Evolutionary conservation across 225 moss, liverwort and hornwort species (phyloP).

Genomic region (Bryoerythrophyllum caledonicum): DNA sequence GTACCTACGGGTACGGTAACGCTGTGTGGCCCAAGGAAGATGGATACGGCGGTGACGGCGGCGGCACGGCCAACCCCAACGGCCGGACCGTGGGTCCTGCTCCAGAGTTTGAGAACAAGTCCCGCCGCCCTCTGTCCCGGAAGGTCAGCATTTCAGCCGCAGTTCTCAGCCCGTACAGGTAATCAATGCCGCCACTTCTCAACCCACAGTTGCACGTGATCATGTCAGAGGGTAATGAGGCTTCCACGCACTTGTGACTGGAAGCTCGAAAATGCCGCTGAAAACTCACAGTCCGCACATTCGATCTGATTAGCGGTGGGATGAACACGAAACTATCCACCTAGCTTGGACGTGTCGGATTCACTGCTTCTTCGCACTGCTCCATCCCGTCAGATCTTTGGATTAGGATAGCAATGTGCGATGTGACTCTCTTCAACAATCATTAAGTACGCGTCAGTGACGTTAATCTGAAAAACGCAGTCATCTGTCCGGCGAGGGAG

Average conservation of each 20-base stretch:
- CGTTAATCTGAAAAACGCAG: neutral
- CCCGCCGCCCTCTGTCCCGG: constrained; percentile 53
- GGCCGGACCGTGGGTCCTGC: neutral
- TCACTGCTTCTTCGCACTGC: neutral
- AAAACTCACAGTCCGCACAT: neutral
- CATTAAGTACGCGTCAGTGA: neutral
- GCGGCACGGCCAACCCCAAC: constrained; percentile 11
- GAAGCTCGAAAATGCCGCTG: neutral
- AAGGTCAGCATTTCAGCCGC: constrained; percentile 51
- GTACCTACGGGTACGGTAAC: constrained; percentile 63
- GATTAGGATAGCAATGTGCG: neutral
- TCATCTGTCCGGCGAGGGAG: neutral
- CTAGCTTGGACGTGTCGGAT: too few relatives aligned
- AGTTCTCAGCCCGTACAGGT: constrained; percentile 65
- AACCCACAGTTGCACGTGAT: neutral
- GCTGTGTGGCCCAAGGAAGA: constrained; percentile 63
- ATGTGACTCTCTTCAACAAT: too few relatives aligned
- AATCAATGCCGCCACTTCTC: neutral
- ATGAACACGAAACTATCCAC: too few relatives aligned
- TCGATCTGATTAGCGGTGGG: neutral
- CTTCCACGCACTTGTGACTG: neutral
- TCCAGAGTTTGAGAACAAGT: constrained; percentile 42
- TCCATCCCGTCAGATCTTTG: too few relatives aligned
- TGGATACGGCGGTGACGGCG: constrained; percentile 23
- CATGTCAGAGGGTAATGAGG: neutral